Evolutionary conservation across 2,329 filamentous ascomycete species (phyloP).

Genomic region (Penicillium sp.): DNA sequence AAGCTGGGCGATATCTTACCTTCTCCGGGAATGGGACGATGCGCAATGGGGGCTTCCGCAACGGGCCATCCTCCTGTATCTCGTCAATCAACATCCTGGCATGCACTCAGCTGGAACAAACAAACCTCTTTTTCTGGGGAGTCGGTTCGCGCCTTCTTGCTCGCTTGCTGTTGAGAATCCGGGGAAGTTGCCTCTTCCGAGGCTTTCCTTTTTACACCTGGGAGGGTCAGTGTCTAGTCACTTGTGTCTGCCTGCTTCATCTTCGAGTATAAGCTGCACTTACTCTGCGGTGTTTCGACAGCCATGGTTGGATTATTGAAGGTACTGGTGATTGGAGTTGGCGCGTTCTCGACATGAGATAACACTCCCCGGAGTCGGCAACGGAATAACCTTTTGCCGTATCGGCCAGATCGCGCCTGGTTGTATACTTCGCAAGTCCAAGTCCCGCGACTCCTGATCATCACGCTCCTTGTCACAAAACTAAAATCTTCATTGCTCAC

Average conservation of each 20-base stretch:
- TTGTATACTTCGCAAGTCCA: not conserved
- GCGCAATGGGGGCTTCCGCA: slow-evolving; percentile 57
- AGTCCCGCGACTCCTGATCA: slow-evolving; percentile 2
- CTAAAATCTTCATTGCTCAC: not conserved
- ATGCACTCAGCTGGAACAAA: not conserved
- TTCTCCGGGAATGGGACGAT: slow-evolving; percentile 89
- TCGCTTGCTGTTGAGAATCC: slow-evolving; percentile 42
- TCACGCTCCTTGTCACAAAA: not conserved
- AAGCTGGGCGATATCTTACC: slow-evolving; percentile 47
- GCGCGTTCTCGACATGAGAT: slow-evolving; percentile 6
- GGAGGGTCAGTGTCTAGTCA: slow-evolving; percentile 11
- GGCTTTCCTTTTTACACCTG: slow-evolving; percentile 51
- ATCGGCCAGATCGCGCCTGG: slow-evolving; percentile 23
- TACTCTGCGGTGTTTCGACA: slow-evolving; percentile 37
- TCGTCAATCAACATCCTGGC: slow-evolving; percentile 28
- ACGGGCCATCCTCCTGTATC: slow-evolving; percentile 36
- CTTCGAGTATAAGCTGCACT: slow-evolving; percentile 15
- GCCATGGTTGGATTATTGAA: slow-evolving; percentile 17
- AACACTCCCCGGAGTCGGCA: slow-evolving; percentile 12
- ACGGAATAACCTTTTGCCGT: slow-evolving; percentile 15
- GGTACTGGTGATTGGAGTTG: not conserved
- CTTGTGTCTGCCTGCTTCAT: not conserved
- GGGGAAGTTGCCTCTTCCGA: slow-evolving; percentile 50
- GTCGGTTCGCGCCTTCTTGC: slow-evolving; percentile 53
- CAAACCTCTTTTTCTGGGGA: slow-evolving; percentile 45